Conservation (phyloP, 108 stramenopile genomes). For the Aurantiochytrium sp. region DNA sequence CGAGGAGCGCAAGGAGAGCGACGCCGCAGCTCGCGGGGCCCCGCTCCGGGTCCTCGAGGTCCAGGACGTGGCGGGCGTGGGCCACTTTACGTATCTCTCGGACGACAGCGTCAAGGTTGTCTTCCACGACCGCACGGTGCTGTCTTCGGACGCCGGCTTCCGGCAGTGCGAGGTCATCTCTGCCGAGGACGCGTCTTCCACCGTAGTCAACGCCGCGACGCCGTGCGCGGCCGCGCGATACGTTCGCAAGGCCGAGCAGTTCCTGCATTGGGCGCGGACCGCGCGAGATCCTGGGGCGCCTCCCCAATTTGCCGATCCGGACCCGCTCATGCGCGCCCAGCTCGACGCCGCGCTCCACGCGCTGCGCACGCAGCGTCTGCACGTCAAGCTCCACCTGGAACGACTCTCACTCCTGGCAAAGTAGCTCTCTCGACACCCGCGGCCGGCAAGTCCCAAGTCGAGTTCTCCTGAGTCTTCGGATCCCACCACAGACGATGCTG, state of each 20-base stretch:
- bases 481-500: too few species aligned
- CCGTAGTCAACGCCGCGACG: background rate
- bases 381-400: background rate
- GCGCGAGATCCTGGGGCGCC: background rate
- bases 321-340: background rate
- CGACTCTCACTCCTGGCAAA: background rate
- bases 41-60: background rate
- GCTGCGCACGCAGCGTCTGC: background rate
- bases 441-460: too few species aligned
- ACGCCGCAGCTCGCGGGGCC: background rate
- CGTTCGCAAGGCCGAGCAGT: background rate
- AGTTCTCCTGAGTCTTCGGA: too few species aligned
- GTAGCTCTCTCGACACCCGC: too few species aligned
- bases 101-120: constrained; percentile 3
- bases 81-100: background rate
- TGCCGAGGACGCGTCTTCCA: background rate
- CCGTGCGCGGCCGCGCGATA: background rate
- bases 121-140: constrained; percentile 6
- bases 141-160: background rate
- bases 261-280: background rate
- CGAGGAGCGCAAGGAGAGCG: background rate
- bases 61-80: background rate
- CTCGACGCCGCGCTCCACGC: background rate
- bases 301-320: background rate
- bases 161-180: background rate